A percentile compares a stretch with the other conserved stretches of the same genome.
These are phyloP conservation scores for Agrocybe praecox DNA, from an alignment of 768 basidiomycete species.

Conservation along the genomic window DNA sequence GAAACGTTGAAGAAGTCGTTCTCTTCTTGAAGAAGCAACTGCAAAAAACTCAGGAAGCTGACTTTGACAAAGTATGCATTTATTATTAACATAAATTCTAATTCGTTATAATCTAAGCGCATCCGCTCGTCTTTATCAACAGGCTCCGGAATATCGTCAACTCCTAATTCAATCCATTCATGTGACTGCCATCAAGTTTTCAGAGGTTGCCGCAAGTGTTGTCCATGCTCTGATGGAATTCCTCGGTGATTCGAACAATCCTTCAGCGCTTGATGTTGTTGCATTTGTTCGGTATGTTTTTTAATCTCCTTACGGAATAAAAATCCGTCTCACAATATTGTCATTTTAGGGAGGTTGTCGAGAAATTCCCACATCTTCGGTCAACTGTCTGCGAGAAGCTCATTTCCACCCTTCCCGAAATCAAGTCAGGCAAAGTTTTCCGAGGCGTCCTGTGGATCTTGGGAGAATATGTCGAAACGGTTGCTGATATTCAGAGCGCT, in stretches of 20 bases:
- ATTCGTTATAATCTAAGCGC: neutral
- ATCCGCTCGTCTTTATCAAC: neutral
- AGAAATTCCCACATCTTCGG: conserved; percentile 92
- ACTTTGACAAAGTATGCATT: conserved; percentile 81
- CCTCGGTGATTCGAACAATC: conserved; percentile 93
- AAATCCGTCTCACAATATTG: neutral
- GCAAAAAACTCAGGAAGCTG: conserved; percentile 88
- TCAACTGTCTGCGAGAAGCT: conserved; percentile 84
- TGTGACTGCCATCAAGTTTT: conserved; percentile 93
- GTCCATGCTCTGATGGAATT: conserved; percentile 94
- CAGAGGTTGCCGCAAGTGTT: conserved; percentile 94
- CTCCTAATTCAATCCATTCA: conserved; percentile 97
- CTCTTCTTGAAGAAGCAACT: conserved; percentile 97
- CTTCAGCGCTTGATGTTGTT: conserved; percentile 94
- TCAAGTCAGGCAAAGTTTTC: conserved; percentile 97
- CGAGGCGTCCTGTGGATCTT: conserved; percentile 96
- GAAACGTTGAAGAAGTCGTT: conserved; percentile 97
- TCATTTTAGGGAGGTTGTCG: conserved; percentile 80
- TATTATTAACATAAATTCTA: neutral
- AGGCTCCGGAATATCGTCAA: conserved; percentile 95
- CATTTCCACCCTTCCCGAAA: conserved; percentile 75
- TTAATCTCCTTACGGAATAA: neutral
- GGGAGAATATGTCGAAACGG: conserved; percentile 87
- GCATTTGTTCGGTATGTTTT: conserved; percentile 51
- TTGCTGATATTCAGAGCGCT: conserved; percentile 66